Base-by-base conservation (phyloP, 371 early-diverging fungal species). In the Mucor plumbeus region DNA sequence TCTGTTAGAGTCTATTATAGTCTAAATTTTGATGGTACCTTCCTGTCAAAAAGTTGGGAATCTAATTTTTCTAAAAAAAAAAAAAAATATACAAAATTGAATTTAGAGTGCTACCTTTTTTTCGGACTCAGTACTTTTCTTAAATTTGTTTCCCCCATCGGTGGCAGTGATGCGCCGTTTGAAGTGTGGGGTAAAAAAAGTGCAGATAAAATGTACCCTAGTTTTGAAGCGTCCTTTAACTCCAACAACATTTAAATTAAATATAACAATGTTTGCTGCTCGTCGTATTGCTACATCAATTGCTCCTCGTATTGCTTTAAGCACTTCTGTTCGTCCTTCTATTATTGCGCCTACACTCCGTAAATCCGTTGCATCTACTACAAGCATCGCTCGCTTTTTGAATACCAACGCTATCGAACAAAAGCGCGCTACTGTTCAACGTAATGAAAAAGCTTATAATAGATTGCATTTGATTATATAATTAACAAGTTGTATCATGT, bases 361-460 rank as follows among this genome's bases (percentile, higher is more conserved):
- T 26, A 63, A 63, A 40, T 56, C 70, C 19, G 50, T 72, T 41
- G 54, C 59, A 21, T 17, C 44, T 44, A 34, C 61, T 56, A 43
- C 59, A 7, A 58, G 66, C 63, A 65, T 59, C 38, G 57, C 65
- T 14, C 61, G 59, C 14, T 70, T 70, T 40, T 65, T 70, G 26
- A 62, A 54, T 35, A 53, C 58, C 35, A 69, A 65, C 48, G 58
- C 62, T n/a, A 26, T 69, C 21, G 70, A 73, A 53, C 67, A 67
- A 60, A 70, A 73, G 48, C 70, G 69, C 44, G 71, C 71, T 54
- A 53, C 69, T 26, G 64, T 69, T 35, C 72, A 72, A 58, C 55
- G 72, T 72, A 69, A 69, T 9, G 19, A 17, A 35, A 4, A 14
- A n/a, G 9, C 19, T 14, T n/a, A 1, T n/a, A 47, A 5, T n/a